A percentile compares a stretch with the other conserved stretches of the same genome.
Evolutionary conservation across 345 rosid genomes (phyloP).

Genomic region (Citrus sinensis): DVS_A1.0 CM039167.1:9515501-9516000

Average conservation of each 20-base stretch:
- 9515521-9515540: background rate
- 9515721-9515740: background rate
- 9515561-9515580: background rate
- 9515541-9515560: background rate
- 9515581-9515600: background rate
- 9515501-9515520: background rate
- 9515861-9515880: too few species aligned
- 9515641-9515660: background rate
- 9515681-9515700: background rate
- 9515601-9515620: background rate
- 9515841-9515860: too few species aligned
- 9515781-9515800: background rate
- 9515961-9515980: background rate
- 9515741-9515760: background rate
- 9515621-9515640: background rate
- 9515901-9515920: background rate
- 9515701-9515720: background rate
- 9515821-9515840: too few species aligned
- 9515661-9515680: too few species aligned
- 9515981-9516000: constrained; percentile 19
- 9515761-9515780: background rate
- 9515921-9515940: background rate
- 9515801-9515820: background rate
- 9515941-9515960: background rate
- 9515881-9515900: background rate